A percentile compares a stretch with the other conserved stretches of the same genome.
Evolutionary conservation across 129 eudicot genomes (phyloP).

Genomic region (Flaveria bidentis): DNA sequence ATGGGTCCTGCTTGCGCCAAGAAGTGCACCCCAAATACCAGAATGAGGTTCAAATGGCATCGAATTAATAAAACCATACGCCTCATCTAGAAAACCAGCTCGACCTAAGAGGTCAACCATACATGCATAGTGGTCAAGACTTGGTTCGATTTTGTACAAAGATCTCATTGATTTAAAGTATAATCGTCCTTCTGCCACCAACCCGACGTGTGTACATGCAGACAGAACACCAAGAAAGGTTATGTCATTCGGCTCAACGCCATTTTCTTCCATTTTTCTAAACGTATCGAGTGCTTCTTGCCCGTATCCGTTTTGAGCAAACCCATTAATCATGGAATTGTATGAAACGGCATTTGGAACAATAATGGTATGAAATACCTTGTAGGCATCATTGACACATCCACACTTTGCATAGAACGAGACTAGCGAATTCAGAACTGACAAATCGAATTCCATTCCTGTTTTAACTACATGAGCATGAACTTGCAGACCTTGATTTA

Average conservation of each 20-base stretch:
- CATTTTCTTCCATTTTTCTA: constrained; percentile 34
- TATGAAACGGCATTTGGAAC: constrained; percentile 62
- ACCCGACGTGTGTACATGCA: constrained; percentile 68
- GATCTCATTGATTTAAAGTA: constrained; percentile 60
- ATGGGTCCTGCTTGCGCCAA: constrained; percentile 64
- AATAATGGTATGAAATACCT: constrained; percentile 44
- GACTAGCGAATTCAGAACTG: constrained; percentile 65
- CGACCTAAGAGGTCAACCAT: constrained; percentile 88
- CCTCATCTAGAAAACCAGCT: constrained; percentile 73
- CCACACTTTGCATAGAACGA: constrained; percentile 80
- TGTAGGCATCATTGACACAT: constrained; percentile 49
- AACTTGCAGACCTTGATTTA: constrained; percentile 63
- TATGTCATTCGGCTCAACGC: constrained; percentile 48
- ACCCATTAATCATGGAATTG: constrained; percentile 73
- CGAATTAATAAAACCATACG: constrained; percentile 47
- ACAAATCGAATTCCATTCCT: constrained; percentile 54
- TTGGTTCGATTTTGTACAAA: constrained; percentile 49
- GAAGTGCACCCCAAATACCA: constrained; percentile 96
- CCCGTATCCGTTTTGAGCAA: constrained; percentile 72
- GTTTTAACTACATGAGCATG: constrained; percentile 51
- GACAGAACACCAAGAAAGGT: constrained; percentile 79
- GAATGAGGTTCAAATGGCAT: constrained; percentile 67
- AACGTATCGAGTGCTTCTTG: constrained; percentile 56
- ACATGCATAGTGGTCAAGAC: constrained; percentile 76
- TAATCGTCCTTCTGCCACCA: constrained; percentile 60